Conservation (phyloP, 179 eudicot genomes). For the Gypsophila paniculata region DNA sequence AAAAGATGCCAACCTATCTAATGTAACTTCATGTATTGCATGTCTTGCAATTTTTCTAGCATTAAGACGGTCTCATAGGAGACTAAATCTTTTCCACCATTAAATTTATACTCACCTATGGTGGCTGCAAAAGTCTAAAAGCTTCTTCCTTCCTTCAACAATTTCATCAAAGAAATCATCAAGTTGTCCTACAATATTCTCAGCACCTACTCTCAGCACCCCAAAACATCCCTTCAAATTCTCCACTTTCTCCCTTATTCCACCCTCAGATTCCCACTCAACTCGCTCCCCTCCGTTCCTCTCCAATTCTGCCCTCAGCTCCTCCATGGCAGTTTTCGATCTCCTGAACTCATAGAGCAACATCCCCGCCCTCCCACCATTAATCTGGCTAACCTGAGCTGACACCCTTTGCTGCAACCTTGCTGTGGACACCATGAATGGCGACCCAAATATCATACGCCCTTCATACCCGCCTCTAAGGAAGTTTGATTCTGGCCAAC, state of each 20-base stretch:
- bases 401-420: slow-evolving; percentile 66
- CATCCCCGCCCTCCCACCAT: slow-evolving; percentile 54
- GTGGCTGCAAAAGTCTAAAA: slow-evolving; percentile 78
- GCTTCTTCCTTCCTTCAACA: slow-evolving; percentile 89
- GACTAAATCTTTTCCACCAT: too few relatives aligned
- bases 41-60: too few relatives aligned
- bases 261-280: slow-evolving; percentile 57
- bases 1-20: too few relatives aligned
- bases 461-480: slow-evolving; percentile 47
- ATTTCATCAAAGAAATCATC: slow-evolving; percentile 99
- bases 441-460: slow-evolving; percentile 64
- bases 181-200: slow-evolving; percentile 66
- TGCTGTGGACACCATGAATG: slow-evolving; percentile 65
- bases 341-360: slow-evolving; percentile 62
- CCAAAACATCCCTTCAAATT: slow-evolving; percentile 58
- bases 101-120: slow-evolving; percentile 39
- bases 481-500: slow-evolving; percentile 52
- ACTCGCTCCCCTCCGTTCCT: slow-evolving; percentile 37
- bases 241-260: slow-evolving; percentile 57
- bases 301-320: slow-evolving; percentile 67
- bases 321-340: slow-evolving; percentile 67
- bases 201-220: slow-evolving; percentile 55
- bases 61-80: too few relatives aligned
- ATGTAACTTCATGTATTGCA: too few relatives aligned
- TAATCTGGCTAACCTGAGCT: slow-evolving; percentile 40